A percentile compares a stretch with the other conserved stretches of the same genome.
phyloP scores from a whole-genome alignment of 2,329 filamentous ascomycete species.

The Microcera coccophila region DNA sequence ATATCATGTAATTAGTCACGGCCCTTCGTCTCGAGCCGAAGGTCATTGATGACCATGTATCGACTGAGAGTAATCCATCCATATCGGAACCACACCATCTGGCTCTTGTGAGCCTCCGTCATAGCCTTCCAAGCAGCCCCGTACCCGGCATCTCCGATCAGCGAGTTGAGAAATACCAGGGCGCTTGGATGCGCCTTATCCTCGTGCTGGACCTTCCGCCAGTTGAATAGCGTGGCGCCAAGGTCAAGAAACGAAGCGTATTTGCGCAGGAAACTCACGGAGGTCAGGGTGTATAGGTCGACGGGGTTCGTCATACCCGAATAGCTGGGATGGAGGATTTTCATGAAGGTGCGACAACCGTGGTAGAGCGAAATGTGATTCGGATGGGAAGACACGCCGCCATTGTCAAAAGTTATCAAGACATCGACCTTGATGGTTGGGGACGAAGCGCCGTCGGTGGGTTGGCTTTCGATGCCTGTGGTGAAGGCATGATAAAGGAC shows the following conservation, averaged over 20 bases:
- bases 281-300: conserved; percentile 78
- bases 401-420: conserved; percentile 83
- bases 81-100: conserved; percentile 99
- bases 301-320: conserved; percentile 68
- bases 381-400: conserved; percentile 80
- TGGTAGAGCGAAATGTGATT: conserved; percentile 90
- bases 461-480: conserved; percentile 50
- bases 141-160: conserved; percentile 55
- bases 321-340: conserved; percentile 59
- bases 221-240: conserved; percentile 59
- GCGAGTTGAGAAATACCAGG: conserved; percentile 68
- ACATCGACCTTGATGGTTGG: conserved; percentile 64
- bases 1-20: too few relatives aligned
- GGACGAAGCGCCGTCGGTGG: conserved; percentile 29
- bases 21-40: conserved; percentile 52
- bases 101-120: conserved; percentile 84
- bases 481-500: conserved; percentile 72
- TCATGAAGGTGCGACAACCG: conserved; percentile 72
- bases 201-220: conserved; percentile 35
- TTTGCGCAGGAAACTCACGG: conserved; percentile 71
- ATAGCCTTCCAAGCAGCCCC: conserved; percentile 73
- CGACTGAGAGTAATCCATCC: conserved; percentile 87
- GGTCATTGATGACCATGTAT: conserved; percentile 94
- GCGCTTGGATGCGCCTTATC: conserved; percentile 45
- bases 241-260: conserved; percentile 75